Conservation (phyloP, 495 filamentous ascomycete genomes). For the Penicillium samsonianum region DNA sequence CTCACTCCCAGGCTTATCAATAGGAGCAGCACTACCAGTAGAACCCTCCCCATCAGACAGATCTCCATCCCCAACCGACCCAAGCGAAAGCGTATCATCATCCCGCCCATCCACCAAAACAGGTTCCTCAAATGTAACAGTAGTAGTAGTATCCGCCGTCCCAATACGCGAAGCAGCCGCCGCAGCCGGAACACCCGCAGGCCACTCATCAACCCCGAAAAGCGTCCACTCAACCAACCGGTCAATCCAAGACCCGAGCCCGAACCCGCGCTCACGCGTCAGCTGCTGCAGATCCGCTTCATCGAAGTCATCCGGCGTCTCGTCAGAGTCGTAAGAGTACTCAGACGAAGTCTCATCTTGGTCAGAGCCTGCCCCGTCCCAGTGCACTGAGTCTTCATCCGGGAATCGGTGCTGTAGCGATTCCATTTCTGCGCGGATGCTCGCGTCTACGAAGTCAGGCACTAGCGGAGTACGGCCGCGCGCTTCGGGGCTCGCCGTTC, state of each 20-base stretch:
- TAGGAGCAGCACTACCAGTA: conserved; percentile 28
- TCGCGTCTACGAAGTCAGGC: conserved; percentile 49
- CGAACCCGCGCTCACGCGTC: conserved; percentile 59
- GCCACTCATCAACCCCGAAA: conserved; percentile 69
- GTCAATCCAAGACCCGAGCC: conserved; percentile 76
- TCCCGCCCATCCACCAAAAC: not conserved
- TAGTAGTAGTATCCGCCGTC: conserved; percentile 54
- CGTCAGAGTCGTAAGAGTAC: conserved; percentile 20
- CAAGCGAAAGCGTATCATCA: conserved; percentile 18
- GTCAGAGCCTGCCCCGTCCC: conserved; percentile 12
- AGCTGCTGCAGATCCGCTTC: conserved; percentile 48
- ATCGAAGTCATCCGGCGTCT: conserved; percentile 40
- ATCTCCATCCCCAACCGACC: conserved; percentile 1
- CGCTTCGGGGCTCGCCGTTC: conserved; percentile 17
- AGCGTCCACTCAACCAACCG: conserved; percentile 73
- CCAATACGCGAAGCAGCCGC: conserved; percentile 30
- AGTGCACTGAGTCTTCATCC: conserved; percentile 17
- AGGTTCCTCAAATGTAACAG: conserved; percentile 35
- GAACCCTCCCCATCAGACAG: conserved; percentile 13
- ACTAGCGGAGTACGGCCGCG: conserved; percentile 22
- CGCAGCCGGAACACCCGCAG: conserved; percentile 10
- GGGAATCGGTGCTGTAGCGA: conserved; percentile 30
- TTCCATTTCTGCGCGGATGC: conserved; percentile 46
- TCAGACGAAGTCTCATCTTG: conserved; percentile 22
- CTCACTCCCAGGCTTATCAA: conserved; percentile 48